Evolutionary conservation across 345 rosid genomes (phyloP).

Genomic region (Cochlearia excelsa): DNA sequence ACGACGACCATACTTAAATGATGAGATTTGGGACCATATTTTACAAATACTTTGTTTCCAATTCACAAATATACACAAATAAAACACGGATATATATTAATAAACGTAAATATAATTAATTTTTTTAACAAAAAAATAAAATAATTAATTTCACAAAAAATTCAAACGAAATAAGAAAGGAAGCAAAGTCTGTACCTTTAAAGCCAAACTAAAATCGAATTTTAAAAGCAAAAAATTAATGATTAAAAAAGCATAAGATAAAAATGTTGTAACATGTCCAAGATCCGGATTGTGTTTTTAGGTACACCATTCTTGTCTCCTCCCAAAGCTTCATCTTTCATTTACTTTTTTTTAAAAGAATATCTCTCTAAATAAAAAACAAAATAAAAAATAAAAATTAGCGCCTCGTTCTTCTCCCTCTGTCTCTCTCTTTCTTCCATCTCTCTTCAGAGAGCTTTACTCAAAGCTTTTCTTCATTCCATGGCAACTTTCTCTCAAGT

Average conservation of each 20-base stretch:
- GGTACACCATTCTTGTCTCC: constrained; percentile 38
- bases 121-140: neutral
- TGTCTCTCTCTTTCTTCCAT: constrained; percentile 21
- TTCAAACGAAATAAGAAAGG: neutral
- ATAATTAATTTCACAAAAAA: neutral
- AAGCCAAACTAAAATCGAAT: constrained; percentile 10
- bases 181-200: constrained; percentile 6
- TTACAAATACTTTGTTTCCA: neutral
- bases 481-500: constrained; percentile 39
- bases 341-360: constrained; percentile 19
- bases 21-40: constrained; percentile 14
- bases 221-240: constrained; percentile 18
- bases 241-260: constrained; percentile 33
- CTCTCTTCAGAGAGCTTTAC: constrained; percentile 1
- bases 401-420: constrained; percentile 33
- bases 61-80: too few relatives aligned
- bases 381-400: constrained; percentile 15
- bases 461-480: constrained; percentile 32
- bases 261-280: constrained; percentile 44
- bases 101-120: neutral
- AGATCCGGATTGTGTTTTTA: constrained; percentile 39
- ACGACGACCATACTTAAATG: constrained; percentile 18
- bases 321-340: constrained; percentile 36
- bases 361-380: neutral
- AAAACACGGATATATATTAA: neutral